Percentiles rank a stretch among this genome's conserved stretches.
These are phyloP conservation scores for Gamsiella multidivaricata DNA, from an alignment of 192 early-diverging fungal genomes.

Conservation along the genomic window DNA sequence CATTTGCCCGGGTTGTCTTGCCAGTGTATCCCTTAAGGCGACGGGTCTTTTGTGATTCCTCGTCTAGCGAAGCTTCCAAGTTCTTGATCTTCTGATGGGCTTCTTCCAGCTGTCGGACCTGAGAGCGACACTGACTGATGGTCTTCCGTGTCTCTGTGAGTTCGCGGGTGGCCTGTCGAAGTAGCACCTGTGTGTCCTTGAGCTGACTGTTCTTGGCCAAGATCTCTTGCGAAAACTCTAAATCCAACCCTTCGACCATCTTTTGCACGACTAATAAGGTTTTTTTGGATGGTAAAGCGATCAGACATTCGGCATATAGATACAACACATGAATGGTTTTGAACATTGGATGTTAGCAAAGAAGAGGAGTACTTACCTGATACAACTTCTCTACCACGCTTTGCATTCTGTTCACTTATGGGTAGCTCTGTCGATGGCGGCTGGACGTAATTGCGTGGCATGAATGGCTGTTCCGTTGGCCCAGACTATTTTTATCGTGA, in stretches of 20 bases:
- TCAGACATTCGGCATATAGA: no score
- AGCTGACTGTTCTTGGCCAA: constrained; percentile 66
- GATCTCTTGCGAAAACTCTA: constrained; percentile 71
- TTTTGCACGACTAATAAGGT: constrained; percentile 78
- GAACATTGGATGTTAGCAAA: no score
- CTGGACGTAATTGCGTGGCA: constrained; percentile 17
- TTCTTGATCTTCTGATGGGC: constrained; percentile 70
- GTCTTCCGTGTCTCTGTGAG: constrained; percentile 64
- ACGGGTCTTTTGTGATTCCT: constrained; percentile 56
- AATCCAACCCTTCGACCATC: constrained; percentile 75
- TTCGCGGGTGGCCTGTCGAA: constrained; percentile 64
- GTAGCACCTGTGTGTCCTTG: constrained; percentile 63
- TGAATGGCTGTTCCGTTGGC: constrained; percentile 19
- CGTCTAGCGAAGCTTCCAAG: constrained; percentile 67
- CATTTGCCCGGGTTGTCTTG: constrained; percentile 6
- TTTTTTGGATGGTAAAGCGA: no score
- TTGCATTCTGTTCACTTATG: constrained; percentile 26
- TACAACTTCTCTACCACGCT: constrained; percentile 54
- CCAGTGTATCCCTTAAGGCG: constrained; percentile 42
- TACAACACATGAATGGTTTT: no score
- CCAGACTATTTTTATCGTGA: constrained; percentile 15
- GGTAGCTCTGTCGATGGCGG: constrained; percentile 11
- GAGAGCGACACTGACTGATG: constrained; percentile 60
- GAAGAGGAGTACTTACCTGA: constrained; percentile 27
- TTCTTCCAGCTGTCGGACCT: constrained; percentile 66